phyloP scores from a whole-genome alignment of 1,139 yeast species.

The Lodderomyces metapsilosis region DNA sequence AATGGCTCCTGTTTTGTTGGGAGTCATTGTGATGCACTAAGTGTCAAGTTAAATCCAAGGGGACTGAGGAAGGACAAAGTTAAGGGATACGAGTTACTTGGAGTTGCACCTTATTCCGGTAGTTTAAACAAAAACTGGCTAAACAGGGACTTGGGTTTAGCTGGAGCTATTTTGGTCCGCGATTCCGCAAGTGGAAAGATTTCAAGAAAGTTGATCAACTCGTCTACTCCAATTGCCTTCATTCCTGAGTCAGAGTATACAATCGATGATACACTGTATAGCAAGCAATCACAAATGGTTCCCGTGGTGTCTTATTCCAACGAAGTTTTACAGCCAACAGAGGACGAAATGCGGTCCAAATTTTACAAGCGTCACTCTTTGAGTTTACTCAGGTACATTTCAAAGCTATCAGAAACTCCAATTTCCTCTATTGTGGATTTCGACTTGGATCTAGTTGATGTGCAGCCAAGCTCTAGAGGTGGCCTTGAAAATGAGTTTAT shows the following conservation, averaged over 20 bases:
- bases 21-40: conserved; percentile 58
- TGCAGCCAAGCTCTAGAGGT: conserved; percentile 61
- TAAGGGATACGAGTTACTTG: conserved; percentile 61
- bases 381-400: conserved; percentile 53
- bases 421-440: conserved; percentile 56
- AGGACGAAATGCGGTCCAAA: conserved; percentile 61
- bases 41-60: conserved; percentile 56
- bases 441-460: conserved; percentile 63
- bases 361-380: conserved; percentile 61
- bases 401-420: conserved; percentile 44
- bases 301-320: conserved; percentile 55
- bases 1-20: conserved; percentile 62
- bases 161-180: conserved; percentile 56
- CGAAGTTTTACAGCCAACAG: conserved; percentile 45
- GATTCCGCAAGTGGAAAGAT: conserved; percentile 29
- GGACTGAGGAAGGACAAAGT: conserved; percentile 28
- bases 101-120: conserved; percentile 69
- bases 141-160: conserved; percentile 68
- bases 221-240: conserved; percentile 62
- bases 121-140: conserved; percentile 56
- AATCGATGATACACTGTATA: conserved; percentile 56
- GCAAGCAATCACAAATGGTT: conserved; percentile 60
- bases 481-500: conserved; percentile 61
- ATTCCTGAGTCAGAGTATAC: conserved; percentile 70
- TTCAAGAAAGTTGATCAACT: conserved; percentile 47